These are phyloP conservation scores for Colletotrichum agaves DNA, from an alignment of 2,329 filamentous ascomycete species.

Conservation along the genomic window DNA sequence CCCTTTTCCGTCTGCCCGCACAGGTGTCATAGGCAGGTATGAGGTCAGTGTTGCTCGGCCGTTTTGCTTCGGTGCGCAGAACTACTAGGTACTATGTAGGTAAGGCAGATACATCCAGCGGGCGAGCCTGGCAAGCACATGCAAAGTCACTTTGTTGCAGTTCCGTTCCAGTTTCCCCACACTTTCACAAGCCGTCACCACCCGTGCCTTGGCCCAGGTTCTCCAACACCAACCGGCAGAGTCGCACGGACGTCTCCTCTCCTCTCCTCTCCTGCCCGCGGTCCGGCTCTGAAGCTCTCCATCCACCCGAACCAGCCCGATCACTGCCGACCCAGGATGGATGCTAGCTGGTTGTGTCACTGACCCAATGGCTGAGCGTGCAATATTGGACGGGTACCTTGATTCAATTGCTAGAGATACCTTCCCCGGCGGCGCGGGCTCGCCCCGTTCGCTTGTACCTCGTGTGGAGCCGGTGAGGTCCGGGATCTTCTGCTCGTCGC, in stretches of 20 bases:
- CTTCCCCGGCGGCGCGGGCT: background rate
- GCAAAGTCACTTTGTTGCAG: conserved; percentile 23
- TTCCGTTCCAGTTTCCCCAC: conserved; percentile 40
- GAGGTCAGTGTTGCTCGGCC: conserved; percentile 21
- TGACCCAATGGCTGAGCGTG: background rate
- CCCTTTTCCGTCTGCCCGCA: background rate
- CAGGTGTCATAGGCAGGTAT: background rate
- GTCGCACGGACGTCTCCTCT: conserved; percentile 19
- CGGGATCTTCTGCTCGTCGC: conserved; percentile 23
- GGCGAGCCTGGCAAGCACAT: conserved; percentile 25
- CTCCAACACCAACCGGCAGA: conserved; percentile 17
- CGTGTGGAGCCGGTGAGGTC: conserved; percentile 12
- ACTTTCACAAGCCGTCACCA: conserved; percentile 44
- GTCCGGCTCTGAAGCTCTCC: conserved; percentile 40
- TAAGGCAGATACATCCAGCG: conserved; percentile 16
- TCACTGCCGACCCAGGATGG: conserved; percentile 45
- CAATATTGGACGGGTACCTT: conserved; percentile 9
- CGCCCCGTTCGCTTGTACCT: conserved; percentile 20
- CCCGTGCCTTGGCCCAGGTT: conserved; percentile 5
- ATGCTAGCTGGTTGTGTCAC: conserved; percentile 12
- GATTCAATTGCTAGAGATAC: conserved; percentile 8
- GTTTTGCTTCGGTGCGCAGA: background rate
- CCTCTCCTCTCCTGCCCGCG: conserved; percentile 33
- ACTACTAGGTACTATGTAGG: too few species aligned
- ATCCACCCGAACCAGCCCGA: conserved; percentile 49